A percentile compares a stretch with the other conserved stretches of the same genome.
Evolutionary conservation across 805 yeast species (phyloP).

Genomic region (Myxozyma kluyveri): DNA sequence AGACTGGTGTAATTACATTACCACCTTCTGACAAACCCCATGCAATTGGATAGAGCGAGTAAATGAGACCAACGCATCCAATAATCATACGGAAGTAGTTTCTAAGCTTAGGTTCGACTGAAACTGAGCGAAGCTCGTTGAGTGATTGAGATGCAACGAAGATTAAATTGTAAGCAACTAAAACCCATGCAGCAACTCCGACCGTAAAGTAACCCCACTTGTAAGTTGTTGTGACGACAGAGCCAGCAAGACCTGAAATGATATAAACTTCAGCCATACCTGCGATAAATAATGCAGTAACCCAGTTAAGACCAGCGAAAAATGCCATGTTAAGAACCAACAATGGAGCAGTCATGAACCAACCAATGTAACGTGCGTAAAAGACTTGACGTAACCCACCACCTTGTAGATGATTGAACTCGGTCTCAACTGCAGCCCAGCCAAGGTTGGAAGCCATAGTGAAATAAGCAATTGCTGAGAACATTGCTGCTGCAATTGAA

Average conservation of each 20-base stretch:
- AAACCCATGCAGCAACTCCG: slow-evolving; percentile 45
- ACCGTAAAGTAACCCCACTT: slow-evolving; percentile 70
- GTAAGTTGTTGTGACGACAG: slow-evolving; percentile 53
- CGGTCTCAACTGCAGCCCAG: slow-evolving; percentile 48
- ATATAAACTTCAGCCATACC: slow-evolving; percentile 49
- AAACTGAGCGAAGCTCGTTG: slow-evolving; percentile 16
- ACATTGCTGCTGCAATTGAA: slow-evolving; percentile 45
- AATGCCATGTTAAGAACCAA: slow-evolving; percentile 40
- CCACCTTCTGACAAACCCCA: slow-evolving; percentile 65
- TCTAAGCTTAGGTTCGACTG: slow-evolving; percentile 16
- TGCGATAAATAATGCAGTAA: slow-evolving; percentile 37
- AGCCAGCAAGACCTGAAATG: slow-evolving; percentile 55
- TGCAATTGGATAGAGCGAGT: slow-evolving; percentile 45
- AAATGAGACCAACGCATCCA: slow-evolving; percentile 5
- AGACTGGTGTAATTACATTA: slow-evolving; percentile 56
- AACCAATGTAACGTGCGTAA: slow-evolving; percentile 55
- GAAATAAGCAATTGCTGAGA: slow-evolving; percentile 51
- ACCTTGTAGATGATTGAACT: slow-evolving; percentile 50
- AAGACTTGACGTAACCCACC: slow-evolving; percentile 50
- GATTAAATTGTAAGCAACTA: slow-evolving; percentile 30
- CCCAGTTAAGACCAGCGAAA: slow-evolving; percentile 37
- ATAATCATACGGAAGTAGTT: slow-evolving; percentile 3
- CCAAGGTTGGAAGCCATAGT: slow-evolving; percentile 60
- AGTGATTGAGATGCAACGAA: slow-evolving; percentile 10
- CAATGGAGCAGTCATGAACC: slow-evolving; percentile 56